These are phyloP conservation scores for Neurospora sp. DNA, from an alignment of 495 filamentous ascomycete species.

Conservation along the genomic window DNA sequence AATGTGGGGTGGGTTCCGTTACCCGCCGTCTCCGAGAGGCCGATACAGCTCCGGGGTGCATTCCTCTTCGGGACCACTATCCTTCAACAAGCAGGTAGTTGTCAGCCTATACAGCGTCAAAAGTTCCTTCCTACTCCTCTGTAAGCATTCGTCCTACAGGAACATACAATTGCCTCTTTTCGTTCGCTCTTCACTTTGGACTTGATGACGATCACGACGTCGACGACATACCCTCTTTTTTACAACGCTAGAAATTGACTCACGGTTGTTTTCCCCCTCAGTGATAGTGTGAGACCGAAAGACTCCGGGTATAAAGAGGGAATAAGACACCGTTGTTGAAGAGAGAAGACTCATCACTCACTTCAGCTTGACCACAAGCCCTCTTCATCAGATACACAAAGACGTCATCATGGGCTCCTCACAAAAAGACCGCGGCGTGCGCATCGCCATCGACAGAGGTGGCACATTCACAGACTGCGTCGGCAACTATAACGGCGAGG, in stretches of 20 bases:
- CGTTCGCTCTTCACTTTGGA: neutral
- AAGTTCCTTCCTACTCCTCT: neutral
- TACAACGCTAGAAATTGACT: neutral
- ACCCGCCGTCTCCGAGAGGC: neutral
- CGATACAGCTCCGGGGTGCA: neutral
- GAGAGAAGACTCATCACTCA: neutral
- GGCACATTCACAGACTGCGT: conserved; percentile 68
- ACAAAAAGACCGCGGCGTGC: conserved; percentile 34
- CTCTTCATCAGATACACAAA: neutral
- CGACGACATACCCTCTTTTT: neutral
- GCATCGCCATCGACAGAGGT: conserved; percentile 55
- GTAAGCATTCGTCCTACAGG: neutral
- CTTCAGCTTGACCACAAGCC: neutral
- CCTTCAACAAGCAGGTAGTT: neutral
- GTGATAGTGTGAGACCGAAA: neutral
- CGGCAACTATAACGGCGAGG: conserved; percentile 52
- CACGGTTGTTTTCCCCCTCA: neutral
- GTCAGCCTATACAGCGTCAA: neutral
- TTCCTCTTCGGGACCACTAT: neutral
- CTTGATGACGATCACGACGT: neutral
- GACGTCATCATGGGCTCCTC: conserved; percentile 3
- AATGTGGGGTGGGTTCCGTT: neutral
- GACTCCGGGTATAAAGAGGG: neutral
- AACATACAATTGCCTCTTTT: neutral
- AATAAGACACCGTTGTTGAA: neutral